These are phyloP conservation scores for Asterionellopsis glacialis DNA, from an alignment of 108 stramenopile species.

Conservation along the genomic window DNA sequence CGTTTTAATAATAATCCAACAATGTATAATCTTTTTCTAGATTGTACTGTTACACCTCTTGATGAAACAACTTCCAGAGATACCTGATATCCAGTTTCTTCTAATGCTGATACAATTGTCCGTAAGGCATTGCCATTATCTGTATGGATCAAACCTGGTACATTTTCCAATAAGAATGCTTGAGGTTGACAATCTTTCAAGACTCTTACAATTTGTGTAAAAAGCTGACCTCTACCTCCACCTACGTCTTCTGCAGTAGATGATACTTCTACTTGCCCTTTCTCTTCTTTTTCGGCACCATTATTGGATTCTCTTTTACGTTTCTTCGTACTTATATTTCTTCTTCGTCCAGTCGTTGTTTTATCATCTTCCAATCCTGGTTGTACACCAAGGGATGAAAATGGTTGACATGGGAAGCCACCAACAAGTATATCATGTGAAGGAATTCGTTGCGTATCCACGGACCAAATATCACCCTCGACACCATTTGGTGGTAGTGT, in stretches of 20 bases:
- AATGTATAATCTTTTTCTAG: slow-evolving; percentile 65
- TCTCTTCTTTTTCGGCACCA: not conserved
- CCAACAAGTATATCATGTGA: slow-evolving; percentile 51
- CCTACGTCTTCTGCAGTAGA: slow-evolving; percentile 34
- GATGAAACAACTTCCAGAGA: slow-evolving; percentile 54
- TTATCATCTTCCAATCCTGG: slow-evolving; percentile 44
- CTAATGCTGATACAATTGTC: slow-evolving; percentile 42
- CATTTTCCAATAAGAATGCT: slow-evolving; percentile 78
- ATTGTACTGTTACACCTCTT: slow-evolving; percentile 58
- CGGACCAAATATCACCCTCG: slow-evolving; percentile 24
- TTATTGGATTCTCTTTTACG: not conserved
- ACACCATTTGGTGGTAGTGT: not conserved
- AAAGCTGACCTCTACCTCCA: slow-evolving; percentile 46
- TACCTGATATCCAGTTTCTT: slow-evolving; percentile 64
- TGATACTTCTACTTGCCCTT: not conserved
- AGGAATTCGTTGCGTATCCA: slow-evolving; percentile 5
- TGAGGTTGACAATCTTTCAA: slow-evolving; percentile 53
- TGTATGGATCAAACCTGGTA: slow-evolving; percentile 63
- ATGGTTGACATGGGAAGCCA: slow-evolving; percentile 84
- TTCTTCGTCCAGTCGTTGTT: too few relatives aligned
- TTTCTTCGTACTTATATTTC: too few relatives aligned
- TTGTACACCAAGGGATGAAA: slow-evolving; percentile 57
- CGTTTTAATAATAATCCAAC: slow-evolving; percentile 55
- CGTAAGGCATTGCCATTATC: slow-evolving; percentile 27
- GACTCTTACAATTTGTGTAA: slow-evolving; percentile 64